Conservation (phyloP, 208 protist species). For the Trypanosomatidae sp. region DNA sequence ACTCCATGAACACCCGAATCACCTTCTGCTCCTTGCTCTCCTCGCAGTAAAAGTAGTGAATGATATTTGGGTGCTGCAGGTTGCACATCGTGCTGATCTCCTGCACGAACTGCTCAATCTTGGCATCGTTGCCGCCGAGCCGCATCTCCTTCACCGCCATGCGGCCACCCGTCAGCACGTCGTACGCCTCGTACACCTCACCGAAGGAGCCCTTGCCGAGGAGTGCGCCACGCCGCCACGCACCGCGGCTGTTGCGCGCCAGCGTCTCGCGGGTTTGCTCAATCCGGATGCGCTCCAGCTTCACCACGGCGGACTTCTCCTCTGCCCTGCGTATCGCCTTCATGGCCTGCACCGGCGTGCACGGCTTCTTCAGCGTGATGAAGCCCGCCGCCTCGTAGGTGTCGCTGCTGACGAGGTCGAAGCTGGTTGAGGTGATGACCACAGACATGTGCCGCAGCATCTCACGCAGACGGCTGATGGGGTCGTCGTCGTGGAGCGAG, state of each 20-base stretch:
- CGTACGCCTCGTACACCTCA: slow-evolving; percentile 86
- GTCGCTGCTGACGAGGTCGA: slow-evolving; percentile 56
- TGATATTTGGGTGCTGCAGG: slow-evolving; percentile 93
- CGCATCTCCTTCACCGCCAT: slow-evolving; percentile 92
- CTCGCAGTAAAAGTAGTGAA: slow-evolving; percentile 94
- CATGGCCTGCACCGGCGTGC: slow-evolving; percentile 72
- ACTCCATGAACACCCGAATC: slow-evolving; percentile 92
- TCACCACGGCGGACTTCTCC: slow-evolving; percentile 69
- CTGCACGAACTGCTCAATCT: slow-evolving; percentile 79
- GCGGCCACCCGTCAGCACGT: slow-evolving; percentile 80
- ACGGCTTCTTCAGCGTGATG: slow-evolving; percentile 85
- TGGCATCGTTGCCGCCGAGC: slow-evolving; percentile 53
- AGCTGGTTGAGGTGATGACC: slow-evolving; percentile 67
- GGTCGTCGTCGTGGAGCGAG: slow-evolving; percentile 42
- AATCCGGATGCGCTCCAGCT: slow-evolving; percentile 77
- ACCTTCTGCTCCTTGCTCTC: slow-evolving; percentile 58
- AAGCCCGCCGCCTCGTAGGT: slow-evolving; percentile 83
- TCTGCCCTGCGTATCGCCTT: slow-evolving; percentile 75
- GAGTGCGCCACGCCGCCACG: slow-evolving; percentile 72
- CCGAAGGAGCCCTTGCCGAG: slow-evolving; percentile 86
- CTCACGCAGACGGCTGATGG: slow-evolving; percentile 71
- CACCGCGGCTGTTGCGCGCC: slow-evolving; percentile 79
- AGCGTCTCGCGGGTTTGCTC: slow-evolving; percentile 76
- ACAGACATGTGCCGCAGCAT: slow-evolving; percentile 80
- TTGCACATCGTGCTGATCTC: slow-evolving; percentile 91